Percentiles rank a stretch among this genome's conserved stretches.
Evolutionary conservation across 148 eudicot species (phyloP).

Genomic region (Pouteria glomerata): DNA sequence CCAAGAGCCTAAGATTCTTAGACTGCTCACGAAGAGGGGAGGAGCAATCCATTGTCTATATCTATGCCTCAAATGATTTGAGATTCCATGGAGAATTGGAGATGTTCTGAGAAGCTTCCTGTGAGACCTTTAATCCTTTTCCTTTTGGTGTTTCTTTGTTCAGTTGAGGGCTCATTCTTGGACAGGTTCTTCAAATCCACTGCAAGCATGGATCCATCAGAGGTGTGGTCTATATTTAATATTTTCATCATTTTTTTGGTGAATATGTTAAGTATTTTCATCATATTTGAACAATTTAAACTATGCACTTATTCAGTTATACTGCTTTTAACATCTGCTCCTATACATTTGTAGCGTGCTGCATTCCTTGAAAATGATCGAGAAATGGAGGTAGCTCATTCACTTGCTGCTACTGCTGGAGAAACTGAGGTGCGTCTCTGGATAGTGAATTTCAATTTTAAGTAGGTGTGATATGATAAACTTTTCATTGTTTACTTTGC

Average conservation of each 20-base stretch:
- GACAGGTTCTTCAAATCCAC: constrained; percentile 86
- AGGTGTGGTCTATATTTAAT: constrained; percentile 38
- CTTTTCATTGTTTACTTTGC: not conserved
- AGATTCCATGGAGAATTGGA: too few relatives aligned
- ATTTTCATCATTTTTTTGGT: too few relatives aligned
- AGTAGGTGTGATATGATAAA: not conserved
- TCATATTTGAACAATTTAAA: not conserved
- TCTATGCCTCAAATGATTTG: too few relatives aligned
- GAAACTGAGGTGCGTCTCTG: constrained; percentile 64
- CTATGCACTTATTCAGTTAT: not conserved
- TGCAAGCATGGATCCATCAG: constrained; percentile 58
- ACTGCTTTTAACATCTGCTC: not conserved
- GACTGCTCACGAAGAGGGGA: too few relatives aligned
- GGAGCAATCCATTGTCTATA: too few relatives aligned
- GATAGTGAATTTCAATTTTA: not conserved
- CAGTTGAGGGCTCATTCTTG: constrained; percentile 80
- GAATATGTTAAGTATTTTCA: too few relatives aligned
- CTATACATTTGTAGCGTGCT: constrained; percentile 64
- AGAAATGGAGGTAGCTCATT: constrained; percentile 97
- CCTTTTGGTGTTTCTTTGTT: constrained; percentile 8
- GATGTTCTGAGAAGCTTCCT: not conserved
- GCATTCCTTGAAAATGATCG: constrained; percentile 74
- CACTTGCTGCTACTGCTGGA: constrained; percentile 89
- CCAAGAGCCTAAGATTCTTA: too few relatives aligned
- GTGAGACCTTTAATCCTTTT: not conserved